Conservation (phyloP, 2,329 filamentous ascomycete genomes). For the Ascosphaera pollenicola region DNA sequence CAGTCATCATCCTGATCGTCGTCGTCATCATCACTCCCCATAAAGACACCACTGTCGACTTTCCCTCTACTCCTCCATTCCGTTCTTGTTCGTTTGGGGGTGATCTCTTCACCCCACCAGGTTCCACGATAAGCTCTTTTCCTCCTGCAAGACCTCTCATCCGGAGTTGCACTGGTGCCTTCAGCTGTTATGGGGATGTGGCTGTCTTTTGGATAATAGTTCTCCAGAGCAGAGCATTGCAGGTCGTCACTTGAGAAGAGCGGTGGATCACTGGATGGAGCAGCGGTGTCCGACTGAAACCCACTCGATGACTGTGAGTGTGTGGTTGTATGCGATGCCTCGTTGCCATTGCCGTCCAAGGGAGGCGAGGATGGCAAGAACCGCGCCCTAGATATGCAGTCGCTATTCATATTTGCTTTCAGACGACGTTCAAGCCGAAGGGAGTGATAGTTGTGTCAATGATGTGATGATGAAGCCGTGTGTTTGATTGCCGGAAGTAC, state of each 20-base stretch:
- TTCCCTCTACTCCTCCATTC: constrained; percentile 23
- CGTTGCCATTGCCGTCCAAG: constrained; percentile 3
- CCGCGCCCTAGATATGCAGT: too few species aligned
- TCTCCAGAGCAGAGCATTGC: constrained; percentile 22
- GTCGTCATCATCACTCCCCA: constrained; percentile 23
- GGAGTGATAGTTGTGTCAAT: too few species aligned
- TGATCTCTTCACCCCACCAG: constrained; percentile 22
- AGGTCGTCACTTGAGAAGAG: constrained; percentile 27
- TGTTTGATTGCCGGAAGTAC: too few species aligned
- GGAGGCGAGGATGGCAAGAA: constrained; percentile 10
- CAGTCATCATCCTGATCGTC: constrained; percentile 12
- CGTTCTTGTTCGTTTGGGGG: constrained; percentile 16
- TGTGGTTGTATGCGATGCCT: neutral
- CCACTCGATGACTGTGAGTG: constrained; percentile 8
- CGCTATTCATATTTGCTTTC: too few species aligned
- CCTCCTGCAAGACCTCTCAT: constrained; percentile 6
- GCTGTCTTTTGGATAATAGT: constrained; percentile 14
- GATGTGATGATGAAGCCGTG: too few species aligned
- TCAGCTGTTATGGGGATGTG: constrained; percentile 1
- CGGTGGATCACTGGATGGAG: constrained; percentile 21
- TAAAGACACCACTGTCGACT: constrained; percentile 26
- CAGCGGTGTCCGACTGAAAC: constrained; percentile 1
- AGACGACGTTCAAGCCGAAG: too few species aligned
- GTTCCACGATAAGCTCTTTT: constrained; percentile 20
- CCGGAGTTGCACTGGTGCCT: neutral